Percentiles rank a stretch among this genome's conserved stretches.
phyloP scores from a whole-genome alignment of 1,284 basidiomycete species.

The Sphagnurus paluster region DNA sequence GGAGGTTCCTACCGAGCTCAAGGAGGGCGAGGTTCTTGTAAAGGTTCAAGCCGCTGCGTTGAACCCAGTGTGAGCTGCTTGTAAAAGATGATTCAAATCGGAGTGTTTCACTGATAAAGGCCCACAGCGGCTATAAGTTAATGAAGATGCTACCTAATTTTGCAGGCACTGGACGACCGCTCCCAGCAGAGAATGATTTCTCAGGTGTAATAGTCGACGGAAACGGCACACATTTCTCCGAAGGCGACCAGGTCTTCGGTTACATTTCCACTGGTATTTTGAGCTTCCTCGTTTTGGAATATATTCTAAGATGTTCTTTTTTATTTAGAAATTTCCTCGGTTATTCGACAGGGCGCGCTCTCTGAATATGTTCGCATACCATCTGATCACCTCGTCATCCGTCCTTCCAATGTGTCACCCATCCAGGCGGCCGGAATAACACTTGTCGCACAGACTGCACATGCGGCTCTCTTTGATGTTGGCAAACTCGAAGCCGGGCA shows the following conservation, averaged over 20 bases:
- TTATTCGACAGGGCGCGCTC: constrained; percentile 49
- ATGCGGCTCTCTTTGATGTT: constrained; percentile 46
- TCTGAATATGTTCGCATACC: constrained; percentile 53
- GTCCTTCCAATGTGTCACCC: constrained; percentile 48
- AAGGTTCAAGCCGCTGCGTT: constrained; percentile 63
- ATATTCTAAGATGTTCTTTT: constrained; percentile 3
- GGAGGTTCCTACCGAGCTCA: constrained; percentile 45
- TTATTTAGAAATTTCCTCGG: constrained; percentile 22
- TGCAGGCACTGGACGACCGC: constrained; percentile 43
- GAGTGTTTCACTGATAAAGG: neutral
- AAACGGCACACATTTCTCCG: constrained; percentile 49
- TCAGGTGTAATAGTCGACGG: constrained; percentile 58
- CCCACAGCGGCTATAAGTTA: constrained; percentile 52
- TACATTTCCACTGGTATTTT: constrained; percentile 37
- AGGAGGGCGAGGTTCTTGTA: constrained; percentile 54
- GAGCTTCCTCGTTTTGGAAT: neutral
- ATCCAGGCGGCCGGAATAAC: constrained; percentile 59
- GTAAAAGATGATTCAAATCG: neutral
- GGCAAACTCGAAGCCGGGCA: constrained; percentile 45
- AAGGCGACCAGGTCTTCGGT: constrained; percentile 65
- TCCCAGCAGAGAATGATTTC: constrained; percentile 60
- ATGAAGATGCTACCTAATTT: constrained; percentile 53
- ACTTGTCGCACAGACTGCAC: constrained; percentile 56
- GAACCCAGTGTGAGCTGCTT: constrained; percentile 70
- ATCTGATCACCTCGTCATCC: constrained; percentile 38